A percentile compares a stretch with the other conserved stretches of the same genome.
These are phyloP conservation scores for Didymella glomerata DNA, from an alignment of 2,329 filamentous ascomycete genomes.

Conservation along the genomic window DNA sequence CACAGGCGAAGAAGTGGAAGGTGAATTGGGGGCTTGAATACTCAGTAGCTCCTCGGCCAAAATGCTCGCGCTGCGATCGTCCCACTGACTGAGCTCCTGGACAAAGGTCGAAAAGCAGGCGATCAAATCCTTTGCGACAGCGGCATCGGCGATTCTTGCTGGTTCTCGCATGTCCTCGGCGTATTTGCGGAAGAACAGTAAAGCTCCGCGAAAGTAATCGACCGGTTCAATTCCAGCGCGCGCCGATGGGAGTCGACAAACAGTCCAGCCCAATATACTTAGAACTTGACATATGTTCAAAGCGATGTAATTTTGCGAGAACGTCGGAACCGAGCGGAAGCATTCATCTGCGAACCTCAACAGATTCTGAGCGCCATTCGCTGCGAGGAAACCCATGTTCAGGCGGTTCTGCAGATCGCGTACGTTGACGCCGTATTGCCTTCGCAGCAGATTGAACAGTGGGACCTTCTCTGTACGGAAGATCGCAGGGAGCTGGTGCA, in stretches of 20 bases:
- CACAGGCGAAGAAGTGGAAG: conserved; percentile 25
- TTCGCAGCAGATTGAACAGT: conserved; percentile 39
- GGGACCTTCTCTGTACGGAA: conserved; percentile 36
- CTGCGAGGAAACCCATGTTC: conserved; percentile 35
- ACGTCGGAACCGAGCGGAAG: conserved; percentile 30
- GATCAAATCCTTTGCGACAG: conserved; percentile 39
- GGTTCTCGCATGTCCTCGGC: conserved; percentile 40
- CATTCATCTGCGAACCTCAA: conserved; percentile 33
- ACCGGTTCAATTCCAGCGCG: conserved; percentile 24
- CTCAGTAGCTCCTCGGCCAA: conserved; percentile 40
- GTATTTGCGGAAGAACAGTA: conserved; percentile 43
- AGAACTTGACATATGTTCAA: conserved; percentile 30
- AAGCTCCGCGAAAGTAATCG: conserved; percentile 31
- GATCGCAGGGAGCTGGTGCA: conserved; percentile 36
- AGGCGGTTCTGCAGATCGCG: conserved; percentile 32
- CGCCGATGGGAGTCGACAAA: conserved; percentile 24
- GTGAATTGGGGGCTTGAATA: conserved; percentile 35
- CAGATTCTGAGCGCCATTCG: conserved; percentile 39
- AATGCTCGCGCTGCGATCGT: conserved; percentile 33
- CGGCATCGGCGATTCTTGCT: conserved; percentile 38
- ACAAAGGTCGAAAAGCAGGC: conserved; percentile 32
- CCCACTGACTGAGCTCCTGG: conserved; percentile 40
- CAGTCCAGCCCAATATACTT: conserved; percentile 33
- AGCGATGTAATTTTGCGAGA: conserved; percentile 32
- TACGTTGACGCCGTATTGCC: conserved; percentile 38